A percentile compares a stretch with the other conserved stretches of the same genome.
These are phyloP conservation scores for Diutina pseudorugosa DNA, from an alignment of 1,139 yeast species.

Conservation along the genomic window DNA sequence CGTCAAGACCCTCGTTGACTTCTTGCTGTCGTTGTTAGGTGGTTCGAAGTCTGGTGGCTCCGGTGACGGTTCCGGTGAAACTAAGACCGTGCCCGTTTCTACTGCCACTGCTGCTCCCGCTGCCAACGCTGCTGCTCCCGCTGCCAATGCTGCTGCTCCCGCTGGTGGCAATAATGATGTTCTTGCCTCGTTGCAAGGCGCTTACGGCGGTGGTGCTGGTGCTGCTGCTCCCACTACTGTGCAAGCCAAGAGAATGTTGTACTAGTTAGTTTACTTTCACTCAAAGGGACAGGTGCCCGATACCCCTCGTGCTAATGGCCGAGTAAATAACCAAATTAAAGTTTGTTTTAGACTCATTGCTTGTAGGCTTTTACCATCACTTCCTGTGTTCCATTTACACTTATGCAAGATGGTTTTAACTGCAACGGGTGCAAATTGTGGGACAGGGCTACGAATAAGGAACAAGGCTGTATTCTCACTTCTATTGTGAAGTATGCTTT, in stretches of 20 bases:
- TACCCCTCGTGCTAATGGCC: background rate
- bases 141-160: background rate
- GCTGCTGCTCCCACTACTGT: slow-evolving; percentile 1
- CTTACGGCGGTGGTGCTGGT: background rate
- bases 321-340: background rate
- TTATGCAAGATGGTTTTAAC: no score
- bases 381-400: no score
- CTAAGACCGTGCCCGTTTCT: background rate
- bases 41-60: background rate
- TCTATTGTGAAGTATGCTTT: no score
- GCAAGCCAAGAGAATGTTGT: slow-evolving; percentile 2
- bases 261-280: background rate
- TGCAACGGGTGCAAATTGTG: no score
- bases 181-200: background rate
- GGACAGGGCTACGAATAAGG: no score
- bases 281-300: background rate
- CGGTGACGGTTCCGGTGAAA: background rate
- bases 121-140: background rate
- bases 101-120: background rate
- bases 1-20: background rate
- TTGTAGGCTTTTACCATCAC: no score
- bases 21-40: background rate
- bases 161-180: background rate
- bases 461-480: no score
- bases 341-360: background rate